Conservation (phyloP, 176 grass and related monocot species). For the Lolium perenne region DNA sequence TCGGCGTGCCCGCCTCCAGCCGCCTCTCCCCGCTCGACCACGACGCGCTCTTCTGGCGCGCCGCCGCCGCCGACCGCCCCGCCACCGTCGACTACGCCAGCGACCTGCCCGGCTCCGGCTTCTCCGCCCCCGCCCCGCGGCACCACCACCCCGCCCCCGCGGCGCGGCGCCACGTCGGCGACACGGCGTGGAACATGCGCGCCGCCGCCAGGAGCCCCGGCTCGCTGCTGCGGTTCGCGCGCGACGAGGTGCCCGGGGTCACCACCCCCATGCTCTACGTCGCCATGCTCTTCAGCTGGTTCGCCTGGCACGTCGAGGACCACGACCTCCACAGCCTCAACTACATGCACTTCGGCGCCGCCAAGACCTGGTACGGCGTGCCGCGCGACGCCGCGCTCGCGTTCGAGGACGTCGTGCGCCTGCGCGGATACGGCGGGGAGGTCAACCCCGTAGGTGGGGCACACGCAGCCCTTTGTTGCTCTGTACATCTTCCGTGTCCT, state of each 20-base stretch:
- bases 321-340: slow-evolving; percentile 93
- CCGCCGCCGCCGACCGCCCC: slow-evolving; percentile 60
- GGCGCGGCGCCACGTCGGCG: slow-evolving; percentile 53
- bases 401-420: slow-evolving; percentile 86
- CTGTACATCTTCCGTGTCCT: not conserved
- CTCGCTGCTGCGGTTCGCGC: slow-evolving; percentile 72
- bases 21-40: slow-evolving; percentile 67
- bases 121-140: slow-evolving; percentile 31
- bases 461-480: not conserved
- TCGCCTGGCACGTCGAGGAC: slow-evolving; percentile 96
- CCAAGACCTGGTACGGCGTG: slow-evolving; percentile 91
- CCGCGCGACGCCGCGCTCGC: slow-evolving; percentile 80
- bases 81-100: slow-evolving; percentile 79
- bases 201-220: slow-evolving; percentile 57
- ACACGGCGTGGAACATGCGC: slow-evolving; percentile 92
- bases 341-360: slow-evolving; percentile 82
- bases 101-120: slow-evolving; percentile 86
- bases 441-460: slow-evolving; percentile 79
- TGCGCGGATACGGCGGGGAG: slow-evolving; percentile 77
- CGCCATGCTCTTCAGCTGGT: slow-evolving; percentile 94
- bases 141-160: not conserved
- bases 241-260: slow-evolving; percentile 85
- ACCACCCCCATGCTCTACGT: slow-evolving; percentile 91
- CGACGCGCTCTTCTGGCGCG: slow-evolving; percentile 93
- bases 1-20: slow-evolving; percentile 39